phyloP scores from a whole-genome alignment of 208 protist species.

The Acanthamoeba sp. region DNA sequence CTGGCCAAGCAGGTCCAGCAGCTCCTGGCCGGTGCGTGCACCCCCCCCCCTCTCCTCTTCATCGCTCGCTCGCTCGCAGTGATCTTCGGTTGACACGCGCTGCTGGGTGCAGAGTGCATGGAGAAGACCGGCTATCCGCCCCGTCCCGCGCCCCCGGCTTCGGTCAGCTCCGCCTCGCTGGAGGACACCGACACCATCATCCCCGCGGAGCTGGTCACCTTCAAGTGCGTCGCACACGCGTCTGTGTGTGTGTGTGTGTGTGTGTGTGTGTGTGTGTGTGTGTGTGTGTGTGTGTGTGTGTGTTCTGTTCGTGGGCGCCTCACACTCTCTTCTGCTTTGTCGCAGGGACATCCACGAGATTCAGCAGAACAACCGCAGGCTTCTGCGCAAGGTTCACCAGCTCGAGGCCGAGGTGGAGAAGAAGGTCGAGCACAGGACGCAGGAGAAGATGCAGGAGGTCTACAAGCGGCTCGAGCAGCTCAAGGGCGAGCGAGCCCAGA shows the following conservation, averaged over 20 bases:
- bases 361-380: conserved; percentile 14
- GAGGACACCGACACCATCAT: neutral
- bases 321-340: no score
- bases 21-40: conserved; percentile 5
- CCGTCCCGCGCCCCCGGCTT: neutral
- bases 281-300: no score
- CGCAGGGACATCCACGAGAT: conserved; percentile 54
- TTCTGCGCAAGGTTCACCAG: neutral
- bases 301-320: no score
- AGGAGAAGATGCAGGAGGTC: conserved; percentile 53
- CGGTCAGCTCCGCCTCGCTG: conserved; percentile 6
- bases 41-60: neutral
- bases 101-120: neutral
- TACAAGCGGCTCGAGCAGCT: conserved; percentile 26
- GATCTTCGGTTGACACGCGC: neutral
- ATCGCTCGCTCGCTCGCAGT: no score
- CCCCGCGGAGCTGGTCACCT: neutral
- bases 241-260: no score
- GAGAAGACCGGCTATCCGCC: neutral
- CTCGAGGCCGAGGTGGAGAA: neutral
- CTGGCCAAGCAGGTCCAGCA: conserved; percentile 32
- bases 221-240: neutral
- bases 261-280: no score
- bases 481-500: neutral
- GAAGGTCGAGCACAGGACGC: conserved; percentile 5